Evolutionary conservation across 352 stramenopile genomes (phyloP), one percentile per base, ranked within the genome.

Genomic region (Phytophthora megakarya): DNA sequence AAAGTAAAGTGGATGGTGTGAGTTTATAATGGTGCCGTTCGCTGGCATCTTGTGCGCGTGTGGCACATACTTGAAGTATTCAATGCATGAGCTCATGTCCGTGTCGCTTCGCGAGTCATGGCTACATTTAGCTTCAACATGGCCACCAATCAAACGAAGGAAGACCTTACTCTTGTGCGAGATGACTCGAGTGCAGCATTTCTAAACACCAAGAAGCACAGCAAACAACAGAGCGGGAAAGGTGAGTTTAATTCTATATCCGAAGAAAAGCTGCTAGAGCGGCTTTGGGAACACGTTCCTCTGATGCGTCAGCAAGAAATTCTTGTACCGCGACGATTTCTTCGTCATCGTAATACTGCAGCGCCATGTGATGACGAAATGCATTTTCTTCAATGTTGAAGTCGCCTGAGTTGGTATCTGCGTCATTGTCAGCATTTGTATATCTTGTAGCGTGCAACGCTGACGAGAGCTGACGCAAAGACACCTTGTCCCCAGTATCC

Each of bases 301-400:
- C 54, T 21, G 23, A 21, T 11, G 19, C 5, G 32, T 30, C 23
- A 22, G 59, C 37, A 7, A 72, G 21, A 56, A 60, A 52, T 32
- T n/a, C 23, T 23, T 52, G 35, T 1, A 67, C 50, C 5, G 57
- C 57, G 7, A 52, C 58, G 13, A 49, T 21, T 9, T 53, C 49
- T 10, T 66, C 44, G 15, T 75, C 52, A 21, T 57, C 38, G 30
- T 78, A 80, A 51, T 72, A 57, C 46, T 79, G 73, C 12, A 62
- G 26, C 10, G 44, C 28, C 16, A 77, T 56, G 32, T 67, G 60
- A n/a, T 64, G 47, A 10, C 49, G 56, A 39, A 81, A 26, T 25
- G 30, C 32, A 9, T 52, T 50, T 1, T 22, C 25, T 46, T 78
- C 60, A 18, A 79, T 38, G 11, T 11, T 25, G 32, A n/a, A 15